Evolutionary conservation across 768 basidiomycete genomes (phyloP).

Genomic region (Cyathus striatus): DNA sequence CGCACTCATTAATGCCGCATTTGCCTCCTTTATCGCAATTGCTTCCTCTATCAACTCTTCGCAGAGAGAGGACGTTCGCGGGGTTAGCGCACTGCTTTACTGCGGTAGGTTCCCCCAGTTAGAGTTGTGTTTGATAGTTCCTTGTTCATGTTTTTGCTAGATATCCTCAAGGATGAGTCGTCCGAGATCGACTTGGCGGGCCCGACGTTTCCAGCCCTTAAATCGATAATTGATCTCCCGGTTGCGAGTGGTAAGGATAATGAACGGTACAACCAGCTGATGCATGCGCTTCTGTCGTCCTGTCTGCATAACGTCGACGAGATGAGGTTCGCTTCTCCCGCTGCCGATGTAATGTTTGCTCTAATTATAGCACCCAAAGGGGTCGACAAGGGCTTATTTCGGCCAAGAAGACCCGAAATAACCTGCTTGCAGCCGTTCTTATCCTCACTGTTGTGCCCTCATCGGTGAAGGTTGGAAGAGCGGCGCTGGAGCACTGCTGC

Average conservation of each 20-base stretch:
- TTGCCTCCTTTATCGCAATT: conserved; percentile 56
- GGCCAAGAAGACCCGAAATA: conserved; percentile 82
- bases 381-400: conserved; percentile 76
- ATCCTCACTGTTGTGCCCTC: conserved; percentile 76
- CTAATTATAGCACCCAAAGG: conserved; percentile 30
- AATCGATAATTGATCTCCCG: conserved; percentile 60
- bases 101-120: conserved; percentile 41
- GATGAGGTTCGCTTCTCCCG: conserved; percentile 62
- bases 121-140: not conserved
- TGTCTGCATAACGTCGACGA: conserved; percentile 86
- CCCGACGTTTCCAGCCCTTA: conserved; percentile 77
- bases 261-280: conserved; percentile 51
- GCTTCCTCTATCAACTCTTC: conserved; percentile 49
- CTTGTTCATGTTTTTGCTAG: conserved; percentile 22
- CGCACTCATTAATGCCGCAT: conserved; percentile 57
- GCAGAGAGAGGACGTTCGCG: conserved; percentile 71
- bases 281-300: conserved; percentile 81
- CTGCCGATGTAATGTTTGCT: not conserved
- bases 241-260: conserved; percentile 32
- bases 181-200: conserved; percentile 75
- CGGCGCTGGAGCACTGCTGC: conserved; percentile 79
- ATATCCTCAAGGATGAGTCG: conserved; percentile 83
- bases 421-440: conserved; percentile 81
- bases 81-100: conserved; percentile 76
- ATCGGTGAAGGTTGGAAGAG: conserved; percentile 60